Percentiles rank a stretch among this genome's conserved stretches.
Conservation (phyloP, 176 grass and related monocot species). For the Avena eriantha region DNA sequence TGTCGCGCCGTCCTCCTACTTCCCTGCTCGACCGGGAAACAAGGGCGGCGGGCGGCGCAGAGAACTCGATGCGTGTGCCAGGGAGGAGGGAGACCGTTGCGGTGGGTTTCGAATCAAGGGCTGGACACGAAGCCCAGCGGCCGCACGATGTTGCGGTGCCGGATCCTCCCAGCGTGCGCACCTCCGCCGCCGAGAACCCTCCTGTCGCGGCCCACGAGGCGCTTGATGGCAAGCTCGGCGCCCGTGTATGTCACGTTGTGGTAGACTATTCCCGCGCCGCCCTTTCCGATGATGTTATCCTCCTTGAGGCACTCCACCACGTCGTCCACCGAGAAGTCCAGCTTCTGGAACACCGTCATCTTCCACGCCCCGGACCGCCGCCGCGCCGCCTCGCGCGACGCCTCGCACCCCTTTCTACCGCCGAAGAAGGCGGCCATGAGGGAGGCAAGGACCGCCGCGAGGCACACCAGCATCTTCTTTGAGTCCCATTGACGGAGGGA, state of each 20-base stretch:
- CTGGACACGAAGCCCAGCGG: conserved; percentile 79
- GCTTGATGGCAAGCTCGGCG: conserved; percentile 78
- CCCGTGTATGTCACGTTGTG: conserved; percentile 59
- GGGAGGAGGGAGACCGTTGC: no score
- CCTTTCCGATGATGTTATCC: conserved; percentile 93
- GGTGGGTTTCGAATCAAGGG: no score
- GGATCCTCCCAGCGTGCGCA: conserved; percentile 79
- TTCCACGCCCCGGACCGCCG: conserved; percentile 62
- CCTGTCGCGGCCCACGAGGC: conserved; percentile 63
- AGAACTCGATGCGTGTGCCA: no score
- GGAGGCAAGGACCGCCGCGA: not conserved
- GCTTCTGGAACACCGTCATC: conserved; percentile 87
- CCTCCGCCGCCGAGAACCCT: conserved; percentile 94
- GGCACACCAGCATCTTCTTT: conserved; percentile 50
- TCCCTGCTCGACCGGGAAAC: no score
- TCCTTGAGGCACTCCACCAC: no score
- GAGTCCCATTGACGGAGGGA: conserved; percentile 2
- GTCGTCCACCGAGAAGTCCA: conserved; percentile 69
- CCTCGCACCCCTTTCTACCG: conserved; percentile 32
- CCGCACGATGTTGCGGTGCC: conserved; percentile 92
- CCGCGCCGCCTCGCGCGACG: conserved; percentile 43
- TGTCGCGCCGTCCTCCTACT: no score
- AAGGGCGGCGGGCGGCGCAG: no score
- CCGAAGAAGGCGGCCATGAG: conserved; percentile 8
- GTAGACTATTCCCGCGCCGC: conserved; percentile 93